Evolutionary conservation across 2,329 filamentous ascomycete genomes (phyloP), one percentile per base, ranked within the genome.

Genomic region (Phyllosticta citriasiana): DNA sequence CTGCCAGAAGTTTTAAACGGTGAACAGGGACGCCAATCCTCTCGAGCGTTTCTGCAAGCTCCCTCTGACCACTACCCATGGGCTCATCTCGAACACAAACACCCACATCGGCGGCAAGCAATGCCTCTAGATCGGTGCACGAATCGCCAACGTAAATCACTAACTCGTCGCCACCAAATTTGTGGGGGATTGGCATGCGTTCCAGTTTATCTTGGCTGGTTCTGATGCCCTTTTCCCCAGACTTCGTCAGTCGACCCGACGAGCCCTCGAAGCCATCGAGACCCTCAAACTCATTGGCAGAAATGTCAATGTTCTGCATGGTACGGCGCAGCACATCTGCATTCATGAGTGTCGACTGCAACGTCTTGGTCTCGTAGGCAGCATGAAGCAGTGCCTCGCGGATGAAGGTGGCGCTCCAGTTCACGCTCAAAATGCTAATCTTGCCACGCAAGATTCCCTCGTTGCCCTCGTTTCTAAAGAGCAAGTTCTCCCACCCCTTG

Each of bases 61-160:
- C 65, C 47, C 66, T 70, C 56, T 69, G 70, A 53, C 74, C 71
- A 9, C 68, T 67, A n/a, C 69, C 69, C 0, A 65, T 67, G 65
- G 73, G 69, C 6, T 74, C 69, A 57, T 78, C 75, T 4, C 73
- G 69, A 12, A 79, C 71, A 65, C 78, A 80, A 3, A 80, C 73
- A 1, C 78, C 79, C 19, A 79, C 55, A 63, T 79, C 76, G 2
- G 77, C 77, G 19, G 68, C 71, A 2, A 77, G 64, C 1, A 80
- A 67, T 54, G 74, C 75, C 53, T 78, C 77, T 22, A 80, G 74
- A 62, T 81, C 79, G 1, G 77, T 79, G 55, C 73, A 69, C 12
- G 76, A 78, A 63, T 81, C 79, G 8, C 79, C 79, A 10, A 80
- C 67, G 62, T 80, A 80, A 5, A 80, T 66, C 1, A 73, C 67